Percentiles rank a stretch among this genome's conserved stretches.
Evolutionary conservation across 1,284 basidiomycete genomes (phyloP).

Genomic region (Pseudozyma thailandica): DNA sequence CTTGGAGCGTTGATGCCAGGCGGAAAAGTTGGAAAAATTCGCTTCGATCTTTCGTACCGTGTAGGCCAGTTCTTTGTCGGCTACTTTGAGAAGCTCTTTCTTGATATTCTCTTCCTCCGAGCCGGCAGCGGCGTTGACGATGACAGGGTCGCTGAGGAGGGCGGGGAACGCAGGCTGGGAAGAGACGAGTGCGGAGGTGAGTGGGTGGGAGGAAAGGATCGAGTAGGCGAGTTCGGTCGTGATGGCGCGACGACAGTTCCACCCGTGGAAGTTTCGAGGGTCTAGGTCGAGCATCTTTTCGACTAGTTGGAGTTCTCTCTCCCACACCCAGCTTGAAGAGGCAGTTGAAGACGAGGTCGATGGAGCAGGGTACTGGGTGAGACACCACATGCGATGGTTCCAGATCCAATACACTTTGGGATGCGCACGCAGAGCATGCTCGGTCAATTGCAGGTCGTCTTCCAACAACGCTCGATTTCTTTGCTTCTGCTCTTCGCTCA

Average conservation of each 20-base stretch:
- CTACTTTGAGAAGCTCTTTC: slow-evolving; percentile 30
- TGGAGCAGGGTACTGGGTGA: slow-evolving; percentile 35
- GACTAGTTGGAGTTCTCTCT: slow-evolving; percentile 57
- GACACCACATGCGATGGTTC: slow-evolving; percentile 67
- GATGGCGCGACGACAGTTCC: slow-evolving; percentile 64
- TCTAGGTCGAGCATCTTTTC: slow-evolving; percentile 66
- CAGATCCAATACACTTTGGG: slow-evolving; percentile 68
- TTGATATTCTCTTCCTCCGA: slow-evolving; percentile 1
- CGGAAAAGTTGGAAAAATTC: slow-evolving; percentile 97
- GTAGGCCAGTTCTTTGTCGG: slow-evolving; percentile 53
- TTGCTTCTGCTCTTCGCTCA: not conserved
- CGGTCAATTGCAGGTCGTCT: slow-evolving; percentile 61
- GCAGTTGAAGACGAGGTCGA: not conserved
- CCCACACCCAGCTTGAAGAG: slow-evolving; percentile 45
- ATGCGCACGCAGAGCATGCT: slow-evolving; percentile 60
- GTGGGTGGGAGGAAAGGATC: slow-evolving; percentile 10
- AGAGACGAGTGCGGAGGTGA: not conserved
- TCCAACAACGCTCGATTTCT: slow-evolving; percentile 30
- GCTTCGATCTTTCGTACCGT: slow-evolving; percentile 89
- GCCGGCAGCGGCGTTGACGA: not conserved
- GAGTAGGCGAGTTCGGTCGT: slow-evolving; percentile 49
- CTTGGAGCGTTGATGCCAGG: slow-evolving; percentile 97
- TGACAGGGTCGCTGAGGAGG: slow-evolving; percentile 7
- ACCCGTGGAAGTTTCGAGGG: slow-evolving; percentile 64
- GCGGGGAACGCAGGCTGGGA: slow-evolving; percentile 12